A percentile compares a stretch with the other conserved stretches of the same genome.
Evolutionary conservation across 2,329 filamentous ascomycete genomes (phyloP).

Genomic region (Colletotrichum falcatum): DNA sequence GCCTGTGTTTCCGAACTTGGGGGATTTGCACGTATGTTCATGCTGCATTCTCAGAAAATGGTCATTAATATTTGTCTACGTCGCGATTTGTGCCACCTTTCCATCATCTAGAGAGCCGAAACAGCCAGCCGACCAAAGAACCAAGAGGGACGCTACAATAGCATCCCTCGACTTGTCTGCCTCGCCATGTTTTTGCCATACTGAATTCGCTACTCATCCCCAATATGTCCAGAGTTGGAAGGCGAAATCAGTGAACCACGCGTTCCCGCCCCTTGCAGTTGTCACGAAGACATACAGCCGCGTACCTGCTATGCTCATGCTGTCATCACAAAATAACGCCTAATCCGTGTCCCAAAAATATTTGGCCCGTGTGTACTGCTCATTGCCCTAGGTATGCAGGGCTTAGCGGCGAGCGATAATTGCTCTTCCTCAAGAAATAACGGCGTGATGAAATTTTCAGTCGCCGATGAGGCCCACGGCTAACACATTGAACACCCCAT

Average conservation of each 20-base stretch:
- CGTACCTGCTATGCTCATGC: constrained; percentile 50
- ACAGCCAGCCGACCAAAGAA: constrained; percentile 36
- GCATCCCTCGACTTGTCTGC: constrained; percentile 33
- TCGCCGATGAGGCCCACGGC: not conserved
- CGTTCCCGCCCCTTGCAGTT: constrained; percentile 36
- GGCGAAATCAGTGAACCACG: constrained; percentile 29
- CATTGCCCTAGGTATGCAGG: not conserved
- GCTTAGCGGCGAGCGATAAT: constrained; percentile 18
- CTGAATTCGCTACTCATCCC: constrained; percentile 35
- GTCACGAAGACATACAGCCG: constrained; percentile 31
- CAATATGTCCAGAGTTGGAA: constrained; percentile 42
- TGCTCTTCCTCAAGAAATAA: constrained; percentile 22
- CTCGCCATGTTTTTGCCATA: constrained; percentile 32
- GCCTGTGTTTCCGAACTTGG: not conserved
- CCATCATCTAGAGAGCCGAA: constrained; percentile 38
- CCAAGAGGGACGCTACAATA: constrained; percentile 34
- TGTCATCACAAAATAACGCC: constrained; percentile 51
- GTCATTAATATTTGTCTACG: constrained; percentile 56
- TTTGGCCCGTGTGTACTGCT: constrained; percentile 9
- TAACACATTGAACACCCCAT: constrained; percentile 2
- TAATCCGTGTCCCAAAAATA: constrained; percentile 42
- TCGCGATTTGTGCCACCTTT: constrained; percentile 43
- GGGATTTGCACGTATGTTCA: not conserved
- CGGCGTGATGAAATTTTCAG: not conserved
- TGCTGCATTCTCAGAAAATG: constrained; percentile 41